Evolutionary conservation across 768 basidiomycete species (phyloP), one percentile per base, ranked within the genome.

Genomic region (Mycena crocata): DNA sequence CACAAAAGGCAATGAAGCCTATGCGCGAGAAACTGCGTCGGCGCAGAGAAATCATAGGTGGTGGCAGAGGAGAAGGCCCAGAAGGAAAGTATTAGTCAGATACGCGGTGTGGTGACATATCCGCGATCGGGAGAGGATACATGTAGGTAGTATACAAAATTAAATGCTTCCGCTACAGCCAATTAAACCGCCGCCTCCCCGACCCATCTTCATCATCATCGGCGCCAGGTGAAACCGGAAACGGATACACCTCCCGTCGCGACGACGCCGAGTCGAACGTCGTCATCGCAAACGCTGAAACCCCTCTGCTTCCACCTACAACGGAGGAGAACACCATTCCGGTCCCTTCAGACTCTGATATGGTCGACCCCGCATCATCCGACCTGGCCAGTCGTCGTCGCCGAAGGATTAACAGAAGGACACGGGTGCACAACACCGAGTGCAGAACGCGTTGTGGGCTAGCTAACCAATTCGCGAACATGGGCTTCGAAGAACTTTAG

Each of bases 11-110:
- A 61, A 85, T 66, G 65, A 84, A 72, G 48, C 79, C 67, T 44
- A 84, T 68, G 49, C 86, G 85, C 35, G 84, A 79, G 32, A 89
- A 74, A 62, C 77, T 86, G 34, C 86, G 82, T 32, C 87, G 81
- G 57, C 88, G 87, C 35, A 87, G 62, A 65, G 80, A 72, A 55
- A 84, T 60, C 67, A 68, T 68, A n/a, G 57, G 40, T 24, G 51
- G n/a, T n/a, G n/a, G n/a, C n/a, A n/a, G n/a, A n/a, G n/a, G n/a
- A n/a, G n/a, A n/a, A n/a, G n/a, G n/a, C n/a, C n/a, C 42, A 44
- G 30, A 54, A n/a, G 31, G 26, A n/a, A 31, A 23, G 15, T 31
- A 17, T 30, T 34, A n/a, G n/a, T n/a, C n/a, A n/a, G n/a, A n/a
- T n/a, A n/a, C n/a, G n/a, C n/a, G n/a, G n/a, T n/a, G n/a, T n/a